Percentiles rank a stretch among this genome's conserved stretches.
phyloP scores from a whole-genome alignment of 106 monocot species.

The Platanthera guangdongensis region DNA sequence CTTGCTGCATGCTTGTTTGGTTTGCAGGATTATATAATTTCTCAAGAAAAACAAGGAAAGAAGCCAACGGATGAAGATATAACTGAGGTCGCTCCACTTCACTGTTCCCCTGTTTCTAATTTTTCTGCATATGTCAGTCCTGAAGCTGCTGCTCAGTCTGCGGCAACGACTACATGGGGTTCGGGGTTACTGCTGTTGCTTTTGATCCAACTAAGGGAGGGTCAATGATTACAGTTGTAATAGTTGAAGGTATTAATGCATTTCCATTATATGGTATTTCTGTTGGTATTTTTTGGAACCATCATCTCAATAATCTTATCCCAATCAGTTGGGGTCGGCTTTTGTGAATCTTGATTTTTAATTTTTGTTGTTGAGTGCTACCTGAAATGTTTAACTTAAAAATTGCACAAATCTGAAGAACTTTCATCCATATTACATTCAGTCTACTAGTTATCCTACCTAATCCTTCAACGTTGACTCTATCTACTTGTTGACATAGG shows the following conservation, averaged over 20 bases:
- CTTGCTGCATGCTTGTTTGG: conserved; percentile 81
- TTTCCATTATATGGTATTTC: background rate
- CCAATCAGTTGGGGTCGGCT: no score
- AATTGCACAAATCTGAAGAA: no score
- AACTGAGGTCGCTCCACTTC: conserved; percentile 53
- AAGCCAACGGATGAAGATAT: conserved; percentile 54
- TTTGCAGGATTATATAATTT: conserved; percentile 66
- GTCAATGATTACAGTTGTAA: conserved; percentile 92
- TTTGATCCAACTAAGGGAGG: conserved; percentile 96
- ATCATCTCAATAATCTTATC: no score
- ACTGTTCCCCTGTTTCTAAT: conserved; percentile 96
- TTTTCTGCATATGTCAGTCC: conserved; percentile 99
- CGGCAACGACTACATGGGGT: conserved; percentile 96
- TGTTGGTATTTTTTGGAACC: background rate
- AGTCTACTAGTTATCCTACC: no score
- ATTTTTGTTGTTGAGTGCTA: no score
- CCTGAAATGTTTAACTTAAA: no score
- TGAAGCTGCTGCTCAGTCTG: conserved; percentile 92
- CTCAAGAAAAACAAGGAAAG: conserved; percentile 71
- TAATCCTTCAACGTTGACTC: no score
- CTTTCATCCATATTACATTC: no score
- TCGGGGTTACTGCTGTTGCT: conserved; percentile 95
- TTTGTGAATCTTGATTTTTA: no score
- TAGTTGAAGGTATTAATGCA: conserved; percentile 83
- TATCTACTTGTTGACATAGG: no score